Percentiles rank a stretch among this genome's conserved stretches.
phyloP scores from a whole-genome alignment of 116 monocot genomes.

The Posidonia oceanica region DNA sequence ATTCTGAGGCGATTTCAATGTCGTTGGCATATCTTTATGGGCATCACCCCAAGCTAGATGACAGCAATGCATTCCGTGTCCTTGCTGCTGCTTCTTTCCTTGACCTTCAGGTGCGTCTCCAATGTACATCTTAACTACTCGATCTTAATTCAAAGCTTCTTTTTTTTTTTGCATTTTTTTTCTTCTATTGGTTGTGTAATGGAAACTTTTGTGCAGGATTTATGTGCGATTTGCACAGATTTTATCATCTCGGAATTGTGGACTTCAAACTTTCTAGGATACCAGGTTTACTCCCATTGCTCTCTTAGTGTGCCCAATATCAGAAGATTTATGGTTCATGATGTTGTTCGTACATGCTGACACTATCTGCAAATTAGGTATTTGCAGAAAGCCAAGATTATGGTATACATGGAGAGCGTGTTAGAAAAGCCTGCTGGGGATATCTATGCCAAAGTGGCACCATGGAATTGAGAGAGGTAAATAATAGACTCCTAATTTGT shows the following conservation, averaged over 20 bases:
- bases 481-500: background rate
- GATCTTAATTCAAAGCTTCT: background rate
- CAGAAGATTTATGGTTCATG: background rate
- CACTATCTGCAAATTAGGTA: slow-evolving; percentile 24
- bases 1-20: slow-evolving; percentile 63
- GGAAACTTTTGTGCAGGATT: slow-evolving; percentile 42
- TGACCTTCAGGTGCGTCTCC: slow-evolving; percentile 73
- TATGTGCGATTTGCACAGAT: slow-evolving; percentile 93
- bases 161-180: background rate
- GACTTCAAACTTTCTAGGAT: slow-evolving; percentile 87
- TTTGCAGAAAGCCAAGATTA: slow-evolving; percentile 99
- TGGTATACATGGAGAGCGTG: slow-evolving; percentile 94
- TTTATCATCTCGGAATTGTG: slow-evolving; percentile 94
- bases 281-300: slow-evolving; percentile 49
- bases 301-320: background rate
- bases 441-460: slow-evolving; percentile 97
- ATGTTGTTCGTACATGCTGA: background rate
- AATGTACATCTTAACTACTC: background rate
- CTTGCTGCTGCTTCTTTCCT: slow-evolving; percentile 96
- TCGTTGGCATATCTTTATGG: slow-evolving; percentile 88
- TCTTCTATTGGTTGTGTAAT: background rate
- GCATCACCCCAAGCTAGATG: slow-evolving; percentile 90
- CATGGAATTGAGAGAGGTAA: slow-evolving; percentile 86
- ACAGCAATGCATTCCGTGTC: slow-evolving; percentile 85
- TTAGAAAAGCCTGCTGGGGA: slow-evolving; percentile 98